A percentile compares a stretch with the other conserved stretches of the same genome.
Conservation (phyloP, 2,329 filamentous ascomycete species). For the Rugonectria rugulosa region DNA sequence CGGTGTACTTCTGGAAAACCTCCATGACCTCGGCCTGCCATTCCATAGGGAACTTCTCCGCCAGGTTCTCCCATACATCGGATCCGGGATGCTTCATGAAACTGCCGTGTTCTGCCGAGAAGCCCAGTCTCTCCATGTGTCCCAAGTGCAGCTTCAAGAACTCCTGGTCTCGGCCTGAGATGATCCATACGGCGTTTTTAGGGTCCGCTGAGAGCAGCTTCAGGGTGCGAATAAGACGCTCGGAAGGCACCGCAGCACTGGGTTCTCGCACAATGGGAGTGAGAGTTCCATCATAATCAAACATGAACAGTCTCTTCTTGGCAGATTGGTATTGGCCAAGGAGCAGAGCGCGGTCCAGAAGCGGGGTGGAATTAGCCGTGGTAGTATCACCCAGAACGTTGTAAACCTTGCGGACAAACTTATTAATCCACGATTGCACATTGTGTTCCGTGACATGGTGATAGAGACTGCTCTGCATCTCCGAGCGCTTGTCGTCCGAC, state of each 20-base stretch:
- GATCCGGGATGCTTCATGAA: conserved; percentile 85
- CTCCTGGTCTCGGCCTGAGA: conserved; percentile 90
- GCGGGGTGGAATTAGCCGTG: conserved; percentile 78
- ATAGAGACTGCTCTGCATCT: conserved; percentile 79
- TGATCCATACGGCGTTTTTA: conserved; percentile 95
- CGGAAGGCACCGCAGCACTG: conserved; percentile 85
- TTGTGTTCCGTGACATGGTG: conserved; percentile 85
- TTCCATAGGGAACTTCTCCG: conserved; percentile 85
- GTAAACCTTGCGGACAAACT: conserved; percentile 80
- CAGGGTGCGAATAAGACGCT: conserved; percentile 80
- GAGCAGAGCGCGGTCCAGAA: conserved; percentile 77
- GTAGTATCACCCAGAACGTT: conserved; percentile 81
- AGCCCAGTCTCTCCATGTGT: conserved; percentile 87
- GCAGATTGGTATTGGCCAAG: conserved; percentile 77
- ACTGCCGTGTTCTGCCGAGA: conserved; percentile 96
- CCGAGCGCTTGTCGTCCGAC: conserved; percentile 68
- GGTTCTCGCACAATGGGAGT: conserved; percentile 96
- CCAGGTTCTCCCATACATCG: conserved; percentile 86
- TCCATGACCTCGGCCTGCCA: conserved; percentile 89
- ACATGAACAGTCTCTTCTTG: conserved; percentile 90
- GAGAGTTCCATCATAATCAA: conserved; percentile 97
- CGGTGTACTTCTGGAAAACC: conserved; percentile 87
- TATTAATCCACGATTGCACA: conserved; percentile 84
- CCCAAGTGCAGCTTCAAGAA: conserved; percentile 92
- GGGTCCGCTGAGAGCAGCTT: conserved; percentile 81